phyloP scores from a whole-genome alignment of 768 basidiomycete species.

The Auricularia cornea region DNA sequence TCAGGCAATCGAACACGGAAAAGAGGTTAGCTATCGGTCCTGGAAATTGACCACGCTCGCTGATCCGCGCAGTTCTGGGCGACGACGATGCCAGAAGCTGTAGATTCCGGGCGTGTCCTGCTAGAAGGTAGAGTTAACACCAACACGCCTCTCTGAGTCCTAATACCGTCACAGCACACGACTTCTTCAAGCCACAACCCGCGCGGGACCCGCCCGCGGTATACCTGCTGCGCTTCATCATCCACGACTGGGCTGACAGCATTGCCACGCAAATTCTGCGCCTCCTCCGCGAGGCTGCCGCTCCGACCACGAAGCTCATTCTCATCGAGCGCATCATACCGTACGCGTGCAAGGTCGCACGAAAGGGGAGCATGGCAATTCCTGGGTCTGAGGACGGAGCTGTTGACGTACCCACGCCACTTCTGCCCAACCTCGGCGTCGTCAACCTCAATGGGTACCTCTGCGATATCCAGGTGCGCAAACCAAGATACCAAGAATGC shows the following conservation, averaged over 20 bases:
- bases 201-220: conserved; percentile 8
- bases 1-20: conserved; percentile 17
- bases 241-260: conserved; percentile 13
- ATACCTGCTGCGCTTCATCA: conserved; percentile 7
- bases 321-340: conserved; percentile 8
- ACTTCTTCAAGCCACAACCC: conserved; percentile 9
- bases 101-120: background rate
- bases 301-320: conserved; percentile 6
- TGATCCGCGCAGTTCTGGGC: background rate
- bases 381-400: background rate
- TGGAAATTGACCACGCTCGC: background rate
- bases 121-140: conserved; percentile 3
- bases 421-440: conserved; percentile 17
- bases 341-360: conserved; percentile 5
- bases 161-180: conserved; percentile 8
- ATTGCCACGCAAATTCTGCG: conserved; percentile 6
- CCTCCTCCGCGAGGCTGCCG: conserved; percentile 2
- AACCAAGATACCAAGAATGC: background rate
- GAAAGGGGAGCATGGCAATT: background rate
- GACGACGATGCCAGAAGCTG: background rate
- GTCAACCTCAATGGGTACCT: conserved; percentile 11
- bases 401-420: conserved; percentile 11
- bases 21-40: conserved; percentile 7
- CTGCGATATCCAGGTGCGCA: conserved; percentile 6
- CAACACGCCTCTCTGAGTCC: background rate